Base-by-base conservation (phyloP, 228 moss, liverwort and hornwort genomes). In the Sphagnum fallax region DNA sequence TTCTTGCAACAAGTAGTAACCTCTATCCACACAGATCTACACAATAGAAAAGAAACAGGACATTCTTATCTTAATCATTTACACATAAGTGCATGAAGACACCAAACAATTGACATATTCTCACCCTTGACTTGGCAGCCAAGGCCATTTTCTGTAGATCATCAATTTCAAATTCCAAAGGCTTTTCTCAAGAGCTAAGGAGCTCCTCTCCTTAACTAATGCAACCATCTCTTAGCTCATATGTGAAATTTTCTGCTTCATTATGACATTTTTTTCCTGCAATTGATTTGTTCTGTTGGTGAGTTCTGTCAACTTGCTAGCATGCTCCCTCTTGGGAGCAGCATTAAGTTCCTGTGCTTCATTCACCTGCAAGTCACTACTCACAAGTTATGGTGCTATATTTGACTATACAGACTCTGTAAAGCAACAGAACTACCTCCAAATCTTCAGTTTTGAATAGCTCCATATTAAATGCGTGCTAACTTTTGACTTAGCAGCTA, bases 281-380 rank as follows among this genome's bases (percentile, higher is more conserved):
- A 63, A 32, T 32, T 32, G 32, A 32, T 32, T 32, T 32, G 32
- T 32, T 32, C 32, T 32, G 32, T 32, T 32, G 32, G 32, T 8
- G 15, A 32, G 47, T 52, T 73, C 75, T 76, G 69, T 65, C n/a
- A 69, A 49, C 60, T 5, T 18, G 66, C 65, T 14, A 51, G 18
- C 49, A 48, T 72, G 67, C 61, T 61, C 69, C 49, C 66, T 62
- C 48, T 72, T 72, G 69, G 69, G 74, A 48, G 72, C 72, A 48
- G 16, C 18, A 15, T n/a, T 61, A 67, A 77, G 75, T 72, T 77
- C 77, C 10, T 79, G 77, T 62, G 74, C 72, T 52, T 58, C 53
- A 71, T 69, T 80, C 51, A 74, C 76, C 64, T 77, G 53, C 9
- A 66, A 69, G 1, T 32, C 32, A 32, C 32, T 32, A 32, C 2